These are phyloP conservation scores for Vaccinium corymbosum DNA, from an alignment of 148 eudicot genomes.

Conservation along the genomic window DNA sequence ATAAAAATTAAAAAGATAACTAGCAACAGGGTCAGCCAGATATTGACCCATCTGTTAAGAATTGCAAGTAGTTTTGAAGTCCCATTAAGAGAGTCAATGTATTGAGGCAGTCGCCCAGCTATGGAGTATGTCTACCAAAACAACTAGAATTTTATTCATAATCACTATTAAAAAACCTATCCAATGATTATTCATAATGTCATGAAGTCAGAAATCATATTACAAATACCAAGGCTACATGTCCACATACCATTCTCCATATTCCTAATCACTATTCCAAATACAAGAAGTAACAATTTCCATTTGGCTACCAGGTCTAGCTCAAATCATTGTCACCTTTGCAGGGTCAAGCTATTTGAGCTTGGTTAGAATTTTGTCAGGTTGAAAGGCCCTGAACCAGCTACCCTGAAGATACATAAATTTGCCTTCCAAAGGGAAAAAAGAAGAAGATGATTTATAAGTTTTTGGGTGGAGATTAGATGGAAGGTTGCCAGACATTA, in stretches of 20 bases:
- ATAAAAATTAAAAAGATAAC: background rate
- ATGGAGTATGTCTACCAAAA: background rate
- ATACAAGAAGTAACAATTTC: background rate
- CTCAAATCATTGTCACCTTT: background rate
- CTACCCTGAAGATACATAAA: background rate
- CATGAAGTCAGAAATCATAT: background rate
- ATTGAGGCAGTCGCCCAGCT: background rate
- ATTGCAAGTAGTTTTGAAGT: background rate
- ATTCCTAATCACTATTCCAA: background rate
- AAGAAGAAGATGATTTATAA: background rate
- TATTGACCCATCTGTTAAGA: background rate
- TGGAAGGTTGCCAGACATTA: background rate
- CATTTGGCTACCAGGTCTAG: background rate
- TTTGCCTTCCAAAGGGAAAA: too few relatives aligned
- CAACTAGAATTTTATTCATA: background rate
- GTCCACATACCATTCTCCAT: background rate
- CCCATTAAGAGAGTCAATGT: background rate
- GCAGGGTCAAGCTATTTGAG: background rate
- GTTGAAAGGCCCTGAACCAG: background rate
- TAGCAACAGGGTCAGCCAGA: background rate
- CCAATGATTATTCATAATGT: background rate
- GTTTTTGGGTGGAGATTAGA: background rate
- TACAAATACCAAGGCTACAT: background rate
- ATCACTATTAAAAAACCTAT: too few relatives aligned
- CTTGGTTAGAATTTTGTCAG: constrained; percentile 1